Evolutionary conservation across 345 rosid species (phyloP).

Genomic region (Brassica rapa): DNA sequence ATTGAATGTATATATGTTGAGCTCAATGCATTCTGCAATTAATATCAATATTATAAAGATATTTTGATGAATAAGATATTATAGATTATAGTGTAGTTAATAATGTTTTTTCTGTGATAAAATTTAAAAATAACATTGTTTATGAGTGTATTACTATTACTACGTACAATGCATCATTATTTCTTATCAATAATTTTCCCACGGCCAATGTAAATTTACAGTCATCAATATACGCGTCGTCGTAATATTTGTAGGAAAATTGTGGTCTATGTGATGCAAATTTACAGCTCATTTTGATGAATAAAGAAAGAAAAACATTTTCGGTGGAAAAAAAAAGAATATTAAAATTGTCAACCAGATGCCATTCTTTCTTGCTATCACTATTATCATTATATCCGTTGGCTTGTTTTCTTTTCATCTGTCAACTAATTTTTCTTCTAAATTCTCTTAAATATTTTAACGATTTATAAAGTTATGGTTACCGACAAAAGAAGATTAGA

Average conservation of each 20-base stretch:
- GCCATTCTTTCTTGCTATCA: conserved; percentile 40
- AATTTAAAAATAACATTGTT: not conserved
- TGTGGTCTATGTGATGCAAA: conserved; percentile 6
- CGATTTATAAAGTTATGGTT: not conserved
- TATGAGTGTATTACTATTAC: not conserved
- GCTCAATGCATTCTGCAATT: not conserved
- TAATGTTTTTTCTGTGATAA: not conserved
- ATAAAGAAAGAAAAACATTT: not conserved
- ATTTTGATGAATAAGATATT: not conserved
- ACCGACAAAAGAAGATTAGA: conserved; percentile 23
- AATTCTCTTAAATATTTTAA: not conserved
- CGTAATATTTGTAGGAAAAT: not conserved
- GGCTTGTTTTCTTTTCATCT: conserved; percentile 2
- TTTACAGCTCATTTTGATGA: conserved; percentile 37
- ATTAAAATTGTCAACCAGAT: conserved; percentile 42
- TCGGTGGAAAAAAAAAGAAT: conserved; percentile 31
- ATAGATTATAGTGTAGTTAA: not conserved
- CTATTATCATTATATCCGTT: conserved; percentile 30
- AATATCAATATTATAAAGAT: not conserved
- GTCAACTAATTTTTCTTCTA: conserved; percentile 6
- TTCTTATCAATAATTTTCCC: conserved; percentile 26
- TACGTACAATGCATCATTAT: conserved; percentile 19
- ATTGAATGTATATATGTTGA: not conserved
- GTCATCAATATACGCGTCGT: conserved; percentile 20
- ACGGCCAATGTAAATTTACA: conserved; percentile 19